Conservation (phyloP, 2,329 filamentous ascomycete genomes). For the Cladophialophora immunda region DNA sequence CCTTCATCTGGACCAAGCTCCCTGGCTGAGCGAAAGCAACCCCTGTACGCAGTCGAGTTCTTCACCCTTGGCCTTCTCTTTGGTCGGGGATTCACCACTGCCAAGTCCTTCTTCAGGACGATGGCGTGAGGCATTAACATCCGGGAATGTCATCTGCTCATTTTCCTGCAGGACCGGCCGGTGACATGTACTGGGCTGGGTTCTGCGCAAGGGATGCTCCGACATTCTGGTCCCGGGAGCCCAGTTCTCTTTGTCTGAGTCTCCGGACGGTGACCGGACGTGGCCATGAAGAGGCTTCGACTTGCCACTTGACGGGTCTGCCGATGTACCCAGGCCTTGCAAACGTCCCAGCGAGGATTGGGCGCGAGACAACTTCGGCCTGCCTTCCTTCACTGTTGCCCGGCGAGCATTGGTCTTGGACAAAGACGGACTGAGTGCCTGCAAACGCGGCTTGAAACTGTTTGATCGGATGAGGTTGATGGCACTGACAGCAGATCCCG, state of each 20-base stretch:
- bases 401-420: constrained; percentile 53
- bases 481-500: constrained; percentile 79
- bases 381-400: constrained; percentile 57
- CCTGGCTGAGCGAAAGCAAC: constrained; percentile 86
- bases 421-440: constrained; percentile 51
- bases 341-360: constrained; percentile 70
- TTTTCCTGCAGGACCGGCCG: constrained; percentile 60
- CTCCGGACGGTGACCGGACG: constrained; percentile 64
- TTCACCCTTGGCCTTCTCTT: constrained; percentile 68
- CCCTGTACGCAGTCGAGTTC: constrained; percentile 91
- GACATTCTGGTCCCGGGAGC: constrained; percentile 58
- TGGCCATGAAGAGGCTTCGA: constrained; percentile 46
- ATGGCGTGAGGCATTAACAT: constrained; percentile 25
- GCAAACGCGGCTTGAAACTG: constrained; percentile 60
- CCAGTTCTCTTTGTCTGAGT: constrained; percentile 98
- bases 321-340: constrained; percentile 55
- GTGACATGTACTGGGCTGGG: constrained; percentile 48
- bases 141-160: constrained; percentile 38
- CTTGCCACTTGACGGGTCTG: constrained; percentile 37
- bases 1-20: constrained; percentile 76
- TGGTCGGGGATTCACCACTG: constrained; percentile 39
- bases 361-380: constrained; percentile 68
- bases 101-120: neutral
- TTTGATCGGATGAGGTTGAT: constrained; percentile 82
- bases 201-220: constrained; percentile 62